Base-by-base conservation (phyloP, 2,329 filamentous ascomycete genomes). In the Trichoderma hamatum region DNA sequence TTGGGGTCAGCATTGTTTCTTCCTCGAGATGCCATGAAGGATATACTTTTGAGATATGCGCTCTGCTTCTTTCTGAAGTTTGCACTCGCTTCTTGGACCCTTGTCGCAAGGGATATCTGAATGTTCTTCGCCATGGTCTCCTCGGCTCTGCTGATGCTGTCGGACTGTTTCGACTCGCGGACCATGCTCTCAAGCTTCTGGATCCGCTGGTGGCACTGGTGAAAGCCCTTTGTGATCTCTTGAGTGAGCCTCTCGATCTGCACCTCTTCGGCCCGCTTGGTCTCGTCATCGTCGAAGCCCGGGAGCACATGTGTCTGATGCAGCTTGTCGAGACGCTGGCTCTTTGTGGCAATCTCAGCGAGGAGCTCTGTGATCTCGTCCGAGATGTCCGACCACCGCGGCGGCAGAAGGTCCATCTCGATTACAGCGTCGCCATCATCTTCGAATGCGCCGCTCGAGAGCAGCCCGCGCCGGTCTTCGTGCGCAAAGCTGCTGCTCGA, bases 231-330 rank as follows among this genome's bases (percentile, higher is more conserved):
- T 1, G 96, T 99, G 76, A 99, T 96, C 71, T 92, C 88, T 80
- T 96, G 93, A 0, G 96, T 99, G 75, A 98, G 84, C 71, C 85
- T 85, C 82, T 99, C 96, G 75, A 99, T 99, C 77, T 96, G 90
- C 62, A 88, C 83, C 82, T 98, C 96, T 79, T 99, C 96, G 70
- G 88, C 87, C 78, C 85, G 90, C 82, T 97, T 96, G 52, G 93
- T 88, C 67, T 94, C 92, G 74, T 98, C 95, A 75, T 99, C 96
- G 77, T 98, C 94, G 81, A 99, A 99, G 32, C 95, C 94, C 0
- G 96, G 96, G 16, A 99, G 85, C 54, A 99, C 92, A 81, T 99
- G 96, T 79, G 98, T 98, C 81, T 97, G 94, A 79, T 99, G 96
- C 71, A 99, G 84, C 77, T 94, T 93, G 77, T 98, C 96, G 36